Evolutionary conservation across 192 early-diverging fungal species (phyloP), one percentile per base, ranked within the genome.

Genomic region (Endogone sp.): DNA sequence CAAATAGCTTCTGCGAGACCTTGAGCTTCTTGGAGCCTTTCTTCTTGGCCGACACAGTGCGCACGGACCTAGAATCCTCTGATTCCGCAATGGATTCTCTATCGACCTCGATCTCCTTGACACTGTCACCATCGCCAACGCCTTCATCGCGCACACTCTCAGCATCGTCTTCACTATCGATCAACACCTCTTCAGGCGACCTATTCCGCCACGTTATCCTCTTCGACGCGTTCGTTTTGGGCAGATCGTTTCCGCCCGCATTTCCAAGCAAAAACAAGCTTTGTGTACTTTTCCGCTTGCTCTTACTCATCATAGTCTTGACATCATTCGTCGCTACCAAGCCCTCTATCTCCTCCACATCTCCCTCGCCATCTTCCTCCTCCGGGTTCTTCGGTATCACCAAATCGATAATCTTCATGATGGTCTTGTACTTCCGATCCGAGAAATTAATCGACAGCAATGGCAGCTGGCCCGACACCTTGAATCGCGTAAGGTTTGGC

Each of bases 361-460:
- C 31, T 21, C 29, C 29, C 29, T 22, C 2, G 13, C 29, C 37
- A 49, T 60, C 67, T 16, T 70, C 64, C 29, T 56, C 63, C 29
- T 71, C 78, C 8, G 63, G 66, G 54, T 62, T 73, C 71, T 71
- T 73, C 58, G 74, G 79, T 30, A 85, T 78, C 23, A 94, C 85
- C 49, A 90, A 78, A 56, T 93, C 90, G 23, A 91, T 83, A 65
- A 92, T 88, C 21, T 73, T 79, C 94, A 96, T 97, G 4, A 97
- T 81, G 1, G 88, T 87, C 68, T 91, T 89, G 84, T 97, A 96
- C 75, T 99, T 99, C 62, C 88, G 82, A 75, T 99, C 95, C 0
- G 95, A 97, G 29, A 99, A 88, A 74, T 94, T 97, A 25, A 97
- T 74, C 62, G 94, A 88, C 31, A 99, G 70, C 22, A 92, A 74